Percentiles rank a stretch among this genome's conserved stretches.
phyloP scores from a whole-genome alignment of 2,329 filamentous ascomycete genomes.

The Calonectria pseudoturangicola region DNA sequence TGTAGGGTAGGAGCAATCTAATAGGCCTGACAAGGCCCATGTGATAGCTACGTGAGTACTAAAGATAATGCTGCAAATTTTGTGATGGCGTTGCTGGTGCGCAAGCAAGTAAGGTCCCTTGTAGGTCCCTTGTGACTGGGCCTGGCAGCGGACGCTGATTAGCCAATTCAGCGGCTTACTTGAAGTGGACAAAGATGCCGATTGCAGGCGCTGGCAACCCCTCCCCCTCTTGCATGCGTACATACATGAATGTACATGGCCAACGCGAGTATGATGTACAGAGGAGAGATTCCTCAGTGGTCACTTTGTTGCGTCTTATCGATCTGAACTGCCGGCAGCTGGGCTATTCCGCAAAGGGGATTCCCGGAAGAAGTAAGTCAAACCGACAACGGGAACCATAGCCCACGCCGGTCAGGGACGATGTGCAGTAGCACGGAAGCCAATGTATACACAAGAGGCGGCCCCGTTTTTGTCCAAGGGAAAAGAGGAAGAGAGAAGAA shows the following conservation, averaged over 20 bases:
- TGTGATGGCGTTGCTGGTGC: constrained; percentile 25
- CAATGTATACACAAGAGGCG: background rate
- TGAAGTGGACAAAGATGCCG: constrained; percentile 29
- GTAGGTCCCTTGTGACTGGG: background rate
- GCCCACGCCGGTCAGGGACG: constrained; percentile 14
- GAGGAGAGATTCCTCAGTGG: background rate
- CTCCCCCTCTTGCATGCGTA: background rate
- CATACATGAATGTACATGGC: constrained; percentile 3
- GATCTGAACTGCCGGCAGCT: constrained; percentile 36
- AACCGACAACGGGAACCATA: constrained; percentile 7
- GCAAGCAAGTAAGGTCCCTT: background rate
- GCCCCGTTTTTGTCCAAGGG: background rate
- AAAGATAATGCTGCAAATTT: constrained; percentile 29
- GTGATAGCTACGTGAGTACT: constrained; percentile 19
- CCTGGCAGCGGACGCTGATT: constrained; percentile 9
- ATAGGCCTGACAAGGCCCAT: constrained; percentile 32
- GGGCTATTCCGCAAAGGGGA: background rate
- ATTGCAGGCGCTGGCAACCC: background rate
- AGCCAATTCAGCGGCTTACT: constrained; percentile 12
- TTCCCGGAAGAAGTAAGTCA: constrained; percentile 34
- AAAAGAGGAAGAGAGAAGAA: background rate
- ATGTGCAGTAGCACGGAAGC: constrained; percentile 6
- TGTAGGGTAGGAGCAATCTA: constrained; percentile 36
- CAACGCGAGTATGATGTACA: constrained; percentile 19
- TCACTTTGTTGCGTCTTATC: constrained; percentile 11